Conservation (phyloP, 495 filamentous ascomycete species). For the Xylaria sp. region DNA sequence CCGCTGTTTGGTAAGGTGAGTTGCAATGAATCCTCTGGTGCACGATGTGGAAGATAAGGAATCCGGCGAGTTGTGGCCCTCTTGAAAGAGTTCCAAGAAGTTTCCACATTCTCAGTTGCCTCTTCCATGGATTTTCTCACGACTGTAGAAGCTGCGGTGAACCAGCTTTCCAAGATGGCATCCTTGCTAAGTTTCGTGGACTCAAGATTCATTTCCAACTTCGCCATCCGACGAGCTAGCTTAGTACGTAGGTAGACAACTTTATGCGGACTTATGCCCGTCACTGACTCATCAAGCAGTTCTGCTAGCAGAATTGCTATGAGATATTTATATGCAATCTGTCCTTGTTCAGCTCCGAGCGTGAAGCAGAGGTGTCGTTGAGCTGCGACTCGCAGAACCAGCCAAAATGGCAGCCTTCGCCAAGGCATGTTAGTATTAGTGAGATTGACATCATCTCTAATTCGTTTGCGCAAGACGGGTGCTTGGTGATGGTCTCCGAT, state of each 20-base stretch:
- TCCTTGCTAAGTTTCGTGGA: not conserved
- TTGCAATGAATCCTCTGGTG: slow-evolving; percentile 35
- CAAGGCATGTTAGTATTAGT: slow-evolving; percentile 57
- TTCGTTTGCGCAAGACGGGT: slow-evolving; percentile 57
- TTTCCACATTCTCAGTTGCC: slow-evolving; percentile 28
- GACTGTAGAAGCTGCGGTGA: slow-evolving; percentile 26
- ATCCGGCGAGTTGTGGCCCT: slow-evolving; percentile 42
- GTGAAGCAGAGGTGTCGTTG: slow-evolving; percentile 55
- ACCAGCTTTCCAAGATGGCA: slow-evolving; percentile 21
- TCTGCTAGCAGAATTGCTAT: slow-evolving; percentile 53
- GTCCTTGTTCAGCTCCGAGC: slow-evolving; percentile 55
- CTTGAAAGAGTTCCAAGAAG: slow-evolving; percentile 43
- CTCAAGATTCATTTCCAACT: slow-evolving; percentile 55
- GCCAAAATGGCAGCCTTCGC: slow-evolving; percentile 63
- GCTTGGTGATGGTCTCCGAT: slow-evolving; percentile 48
- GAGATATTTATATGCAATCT: slow-evolving; percentile 65
- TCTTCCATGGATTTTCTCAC: slow-evolving; percentile 33
- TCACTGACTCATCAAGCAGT: slow-evolving; percentile 50
- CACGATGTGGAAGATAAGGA: slow-evolving; percentile 47
- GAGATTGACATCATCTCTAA: slow-evolving; percentile 65
- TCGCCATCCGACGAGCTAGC: slow-evolving; percentile 66
- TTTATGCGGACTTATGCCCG: slow-evolving; percentile 26
- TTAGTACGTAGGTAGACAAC: slow-evolving; percentile 57
- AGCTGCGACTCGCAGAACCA: slow-evolving; percentile 60
- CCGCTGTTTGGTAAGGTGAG: slow-evolving; percentile 57